Evolutionary conservation across 495 filamentous ascomycete genomes (phyloP).

Genomic region (Talaromyces thailandensis): DNA sequence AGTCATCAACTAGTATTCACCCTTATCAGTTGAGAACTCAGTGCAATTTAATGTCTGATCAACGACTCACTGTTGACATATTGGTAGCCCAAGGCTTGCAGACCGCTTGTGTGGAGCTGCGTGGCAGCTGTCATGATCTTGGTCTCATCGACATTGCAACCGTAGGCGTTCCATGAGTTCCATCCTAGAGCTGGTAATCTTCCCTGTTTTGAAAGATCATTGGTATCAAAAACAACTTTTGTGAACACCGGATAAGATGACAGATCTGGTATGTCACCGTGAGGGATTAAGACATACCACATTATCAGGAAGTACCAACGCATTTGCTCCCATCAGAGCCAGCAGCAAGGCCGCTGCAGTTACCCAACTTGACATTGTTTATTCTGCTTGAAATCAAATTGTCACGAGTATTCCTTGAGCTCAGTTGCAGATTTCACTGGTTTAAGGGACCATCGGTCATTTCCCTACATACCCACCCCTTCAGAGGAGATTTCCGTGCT

Average conservation of each 20-base stretch:
- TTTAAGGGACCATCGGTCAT: background rate
- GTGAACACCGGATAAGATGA: background rate
- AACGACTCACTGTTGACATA: conserved; percentile 45
- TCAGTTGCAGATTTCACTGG: background rate
- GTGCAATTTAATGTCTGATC: background rate
- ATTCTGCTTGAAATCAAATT: background rate
- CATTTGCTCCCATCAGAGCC: conserved; percentile 11
- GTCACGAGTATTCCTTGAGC: background rate
- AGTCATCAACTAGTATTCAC: conserved; percentile 40
- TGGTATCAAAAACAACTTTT: background rate
- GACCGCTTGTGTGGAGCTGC: conserved; percentile 39
- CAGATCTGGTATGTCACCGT: background rate
- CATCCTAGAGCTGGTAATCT: conserved; percentile 49
- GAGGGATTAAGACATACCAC: conserved; percentile 14
- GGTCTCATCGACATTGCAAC: conserved; percentile 44
- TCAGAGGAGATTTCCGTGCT: background rate
- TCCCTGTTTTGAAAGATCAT: conserved; percentile 18
- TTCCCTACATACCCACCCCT: background rate
- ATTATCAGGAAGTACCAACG: conserved; percentile 18
- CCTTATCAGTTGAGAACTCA: background rate
- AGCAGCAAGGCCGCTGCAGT: conserved; percentile 9
- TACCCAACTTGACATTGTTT: background rate
- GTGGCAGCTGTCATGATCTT: conserved; percentile 44
- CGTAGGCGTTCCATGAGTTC: conserved; percentile 54
- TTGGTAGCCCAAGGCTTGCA: conserved; percentile 57